A percentile compares a stretch with the other conserved stretches of the same genome.
These are phyloP conservation scores for Fraxinus sp. DNA, from an alignment of 305 asterid genomes.

Conservation along the genomic window DNA sequence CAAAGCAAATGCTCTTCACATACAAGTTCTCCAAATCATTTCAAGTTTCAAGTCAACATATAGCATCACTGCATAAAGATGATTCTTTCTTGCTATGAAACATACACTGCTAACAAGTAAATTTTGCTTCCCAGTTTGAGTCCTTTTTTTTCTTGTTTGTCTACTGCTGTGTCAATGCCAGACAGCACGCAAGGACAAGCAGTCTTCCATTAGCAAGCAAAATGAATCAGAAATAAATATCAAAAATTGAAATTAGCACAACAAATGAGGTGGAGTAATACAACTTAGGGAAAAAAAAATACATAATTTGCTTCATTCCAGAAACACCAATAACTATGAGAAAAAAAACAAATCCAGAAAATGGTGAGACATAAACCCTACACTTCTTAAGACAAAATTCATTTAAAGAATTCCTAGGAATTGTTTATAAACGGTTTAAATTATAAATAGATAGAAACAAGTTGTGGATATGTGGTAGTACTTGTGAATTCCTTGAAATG, in stretches of 20 bases:
- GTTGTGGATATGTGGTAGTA: neutral
- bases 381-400: neutral
- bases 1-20: neutral
- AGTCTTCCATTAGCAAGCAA: neutral
- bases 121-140: neutral
- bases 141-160: neutral
- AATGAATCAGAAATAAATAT: slow-evolving; percentile 2
- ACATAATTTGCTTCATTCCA: slow-evolving; percentile 2
- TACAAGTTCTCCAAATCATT: neutral
- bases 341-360: slow-evolving; percentile 5
- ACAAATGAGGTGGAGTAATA: neutral
- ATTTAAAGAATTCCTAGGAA: neutral
- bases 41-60: neutral
- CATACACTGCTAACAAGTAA: neutral
- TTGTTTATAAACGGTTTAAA: neutral
- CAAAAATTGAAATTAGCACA: neutral
- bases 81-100: neutral
- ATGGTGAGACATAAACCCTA: neutral
- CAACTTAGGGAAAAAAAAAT: neutral
- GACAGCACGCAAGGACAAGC: neutral
- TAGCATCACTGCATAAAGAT: neutral
- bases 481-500: neutral
- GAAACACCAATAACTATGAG: slow-evolving; percentile 7
- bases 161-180: neutral
- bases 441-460: neutral